Evolutionary conservation across 2,329 filamentous ascomycete genomes (phyloP).

Genomic region (Xylariaceae sp.): DNA sequence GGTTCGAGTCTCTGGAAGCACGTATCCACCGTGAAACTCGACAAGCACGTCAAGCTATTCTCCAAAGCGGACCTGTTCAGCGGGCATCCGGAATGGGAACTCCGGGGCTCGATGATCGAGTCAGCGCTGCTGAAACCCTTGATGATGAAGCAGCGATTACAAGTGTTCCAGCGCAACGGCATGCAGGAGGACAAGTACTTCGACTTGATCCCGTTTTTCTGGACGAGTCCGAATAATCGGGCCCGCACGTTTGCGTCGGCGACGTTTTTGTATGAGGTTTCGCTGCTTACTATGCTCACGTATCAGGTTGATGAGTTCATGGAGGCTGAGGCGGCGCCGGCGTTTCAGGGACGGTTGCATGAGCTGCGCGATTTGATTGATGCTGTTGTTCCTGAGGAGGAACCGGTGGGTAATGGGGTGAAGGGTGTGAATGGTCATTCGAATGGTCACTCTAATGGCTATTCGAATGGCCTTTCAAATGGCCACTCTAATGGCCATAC

Average conservation of each 20-base stretch:
- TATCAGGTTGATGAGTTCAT: constrained; percentile 25
- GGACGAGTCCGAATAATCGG: constrained; percentile 22
- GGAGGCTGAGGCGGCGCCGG: constrained; percentile 19
- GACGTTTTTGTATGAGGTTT: constrained; percentile 22
- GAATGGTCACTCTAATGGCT: not conserved
- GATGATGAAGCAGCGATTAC: constrained; percentile 14
- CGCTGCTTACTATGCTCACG: constrained; percentile 21
- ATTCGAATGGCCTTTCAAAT: constrained; percentile 2
- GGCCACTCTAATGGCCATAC: not conserved
- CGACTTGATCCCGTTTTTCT: constrained; percentile 23
- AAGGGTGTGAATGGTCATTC: constrained; percentile 3
- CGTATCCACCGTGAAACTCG: constrained; percentile 2
- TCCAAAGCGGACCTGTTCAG: constrained; percentile 18
- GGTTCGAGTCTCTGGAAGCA: constrained; percentile 15
- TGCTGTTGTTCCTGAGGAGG: constrained; percentile 8
- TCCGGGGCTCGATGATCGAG: constrained; percentile 21
- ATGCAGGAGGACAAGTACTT: constrained; percentile 26
- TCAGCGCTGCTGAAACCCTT: constrained; percentile 18
- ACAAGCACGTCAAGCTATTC: constrained; percentile 20
- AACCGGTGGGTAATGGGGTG: not conserved
- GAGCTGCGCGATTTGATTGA: constrained; percentile 17
- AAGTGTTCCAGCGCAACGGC: constrained; percentile 20
- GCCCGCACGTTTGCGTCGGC: constrained; percentile 19
- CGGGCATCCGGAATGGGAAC: constrained; percentile 19
- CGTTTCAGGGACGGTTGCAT: constrained; percentile 7